Evolutionary conservation across 2,329 filamentous ascomycete genomes (phyloP), one percentile per base, ranked within the genome.

Genomic region (Trichoderma sp.): DNA sequence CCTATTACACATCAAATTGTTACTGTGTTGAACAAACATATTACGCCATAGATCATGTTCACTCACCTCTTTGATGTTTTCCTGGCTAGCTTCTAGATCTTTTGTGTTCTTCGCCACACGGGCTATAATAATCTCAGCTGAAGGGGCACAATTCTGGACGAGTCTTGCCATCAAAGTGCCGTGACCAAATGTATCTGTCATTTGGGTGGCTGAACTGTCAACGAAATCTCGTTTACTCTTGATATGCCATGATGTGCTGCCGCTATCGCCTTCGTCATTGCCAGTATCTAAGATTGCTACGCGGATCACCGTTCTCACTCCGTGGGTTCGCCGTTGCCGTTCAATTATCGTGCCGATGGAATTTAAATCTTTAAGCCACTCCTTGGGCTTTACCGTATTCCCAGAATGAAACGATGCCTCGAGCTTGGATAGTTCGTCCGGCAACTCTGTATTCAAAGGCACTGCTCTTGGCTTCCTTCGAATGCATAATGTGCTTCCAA

Each of bases 1-100:
- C 80, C 78, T 80, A 35, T 53, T 53, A 18, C 18, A 24, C 6
- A 35, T 24, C 0, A 4, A 18, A 41, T 4, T 27, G 24, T 59
- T 18, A 59, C 2, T 21, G 11, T 3, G 14, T 2, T 24, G 16
- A 9, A 14, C 14, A 14, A 29, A 8, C 0, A 31, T 31, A 1
- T 9, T 3, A 11, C n/a, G 3, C 45, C 1, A 0, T 12, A 2
- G 9, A 11, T 21, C 3, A 11, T 21, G 4, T 21, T 3, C 8
- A 21, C 45, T 21, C 9, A 53, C 45, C 8, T 53, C n/a, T 21
- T 6, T n/a, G 9, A 53, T 21, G 8, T 21, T 53, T 0, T 53
- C 9, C 4, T 53, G 45, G 9, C 45, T 21, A 4, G 0, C 2
- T 21, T 21, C 1, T n/a, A 53, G n/a, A 5, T 12, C n/a, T 8